Evolutionary conservation across 495 filamentous ascomycete genomes (phyloP).

Genomic region (Tuber umbilicatum): DNA sequence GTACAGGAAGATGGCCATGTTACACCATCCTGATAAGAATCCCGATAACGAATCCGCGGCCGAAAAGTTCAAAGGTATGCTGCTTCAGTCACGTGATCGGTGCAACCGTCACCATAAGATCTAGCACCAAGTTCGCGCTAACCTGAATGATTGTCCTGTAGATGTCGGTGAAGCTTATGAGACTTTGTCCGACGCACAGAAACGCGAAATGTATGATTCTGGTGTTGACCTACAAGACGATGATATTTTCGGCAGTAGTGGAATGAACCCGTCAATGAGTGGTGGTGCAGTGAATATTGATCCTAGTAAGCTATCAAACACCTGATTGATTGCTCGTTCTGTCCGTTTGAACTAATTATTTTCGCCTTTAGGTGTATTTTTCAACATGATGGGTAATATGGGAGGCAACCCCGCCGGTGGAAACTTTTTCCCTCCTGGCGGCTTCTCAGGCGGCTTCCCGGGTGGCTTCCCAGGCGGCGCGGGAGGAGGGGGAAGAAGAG

Average conservation of each 20-base stretch:
- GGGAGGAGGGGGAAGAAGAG: slow-evolving; percentile 25
- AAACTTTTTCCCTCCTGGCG: slow-evolving; percentile 47
- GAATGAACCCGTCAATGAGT: slow-evolving; percentile 53
- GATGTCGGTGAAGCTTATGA: slow-evolving; percentile 43
- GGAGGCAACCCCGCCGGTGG: slow-evolving; percentile 49
- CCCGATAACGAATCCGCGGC: slow-evolving; percentile 72
- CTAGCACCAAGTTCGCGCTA: slow-evolving; percentile 71
- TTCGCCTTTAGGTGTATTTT: slow-evolving; percentile 51
- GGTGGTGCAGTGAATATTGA: slow-evolving; percentile 49
- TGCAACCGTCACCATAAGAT: slow-evolving; percentile 57
- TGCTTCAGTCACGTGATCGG: not conserved
- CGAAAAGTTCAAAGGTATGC: slow-evolving; percentile 94
- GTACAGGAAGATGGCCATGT: slow-evolving; percentile 86
- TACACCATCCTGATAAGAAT: slow-evolving; percentile 97
- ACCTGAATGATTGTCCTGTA: slow-evolving; percentile 32
- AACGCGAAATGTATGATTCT: slow-evolving; percentile 83
- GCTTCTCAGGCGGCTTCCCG: slow-evolving; percentile 28
- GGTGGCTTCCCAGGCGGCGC: slow-evolving; percentile 43
- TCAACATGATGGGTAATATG: slow-evolving; percentile 60
- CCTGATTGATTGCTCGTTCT: not conserved
- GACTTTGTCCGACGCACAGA: slow-evolving; percentile 48
- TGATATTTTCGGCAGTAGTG: slow-evolving; percentile 74
- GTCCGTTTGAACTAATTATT: slow-evolving; percentile 11
- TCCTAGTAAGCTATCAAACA: slow-evolving; percentile 44
- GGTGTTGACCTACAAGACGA: slow-evolving; percentile 84